phyloP scores from a whole-genome alignment of 257 asterid species.

The Hygrophila difformis region DNA sequence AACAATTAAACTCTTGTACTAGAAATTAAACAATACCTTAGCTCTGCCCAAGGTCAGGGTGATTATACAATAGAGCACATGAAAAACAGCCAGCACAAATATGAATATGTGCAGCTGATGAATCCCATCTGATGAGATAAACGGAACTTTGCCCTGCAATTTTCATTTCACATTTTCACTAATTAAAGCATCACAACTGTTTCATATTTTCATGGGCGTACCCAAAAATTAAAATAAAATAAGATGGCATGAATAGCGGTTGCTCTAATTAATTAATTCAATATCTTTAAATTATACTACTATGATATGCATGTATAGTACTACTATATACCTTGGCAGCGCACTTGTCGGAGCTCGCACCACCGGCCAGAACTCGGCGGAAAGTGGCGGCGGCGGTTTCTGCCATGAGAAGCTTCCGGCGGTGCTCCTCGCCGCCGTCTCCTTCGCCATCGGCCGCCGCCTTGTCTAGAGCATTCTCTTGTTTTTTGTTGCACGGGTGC shows the following conservation, averaged over 20 bases:
- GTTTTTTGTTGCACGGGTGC: conserved; percentile 72
- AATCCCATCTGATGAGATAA: conserved; percentile 64
- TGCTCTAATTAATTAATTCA: too few relatives aligned
- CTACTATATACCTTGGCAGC: conserved; percentile 55
- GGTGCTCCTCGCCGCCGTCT: conserved; percentile 23
- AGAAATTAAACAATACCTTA: conserved; percentile 33
- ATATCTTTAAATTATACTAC: too few relatives aligned
- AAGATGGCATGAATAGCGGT: too few relatives aligned
- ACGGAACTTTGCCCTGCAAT: conserved; percentile 57
- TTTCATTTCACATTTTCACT: neutral
- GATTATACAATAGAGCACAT: conserved; percentile 58
- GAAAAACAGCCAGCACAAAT: conserved; percentile 70
- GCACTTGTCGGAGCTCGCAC: conserved; percentile 51
- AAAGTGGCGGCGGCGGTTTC: conserved; percentile 16
- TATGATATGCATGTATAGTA: neutral
- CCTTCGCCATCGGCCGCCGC: neutral
- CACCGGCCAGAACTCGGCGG: conserved; percentile 53
- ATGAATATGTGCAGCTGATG: conserved; percentile 82
- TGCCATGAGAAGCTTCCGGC: conserved; percentile 44
- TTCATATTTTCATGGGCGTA: neutral
- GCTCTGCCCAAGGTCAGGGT: conserved; percentile 68
- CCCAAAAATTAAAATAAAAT: too few relatives aligned
- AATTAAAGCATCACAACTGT: neutral
- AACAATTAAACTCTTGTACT: too few relatives aligned
- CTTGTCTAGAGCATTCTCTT: conserved; percentile 16